phyloP scores from a whole-genome alignment of 2,329 filamentous ascomycete genomes.

The Stagonosporopsis tanaceti region DNA sequence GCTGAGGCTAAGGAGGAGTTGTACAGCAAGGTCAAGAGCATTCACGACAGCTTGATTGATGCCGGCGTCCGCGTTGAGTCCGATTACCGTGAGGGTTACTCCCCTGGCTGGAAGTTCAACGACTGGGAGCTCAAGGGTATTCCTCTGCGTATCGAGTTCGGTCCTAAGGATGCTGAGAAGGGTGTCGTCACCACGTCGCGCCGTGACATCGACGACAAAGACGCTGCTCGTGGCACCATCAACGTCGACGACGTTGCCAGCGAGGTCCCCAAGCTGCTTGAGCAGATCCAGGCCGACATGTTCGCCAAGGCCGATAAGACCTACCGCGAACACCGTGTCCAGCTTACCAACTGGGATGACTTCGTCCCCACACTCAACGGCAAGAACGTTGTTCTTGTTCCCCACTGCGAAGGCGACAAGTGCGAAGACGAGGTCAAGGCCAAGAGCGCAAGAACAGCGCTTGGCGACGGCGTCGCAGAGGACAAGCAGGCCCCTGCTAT shows the following conservation, averaged over 20 bases:
- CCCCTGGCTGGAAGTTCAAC: constrained; percentile 97
- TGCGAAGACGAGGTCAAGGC: constrained; percentile 98
- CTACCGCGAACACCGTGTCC: constrained; percentile 81
- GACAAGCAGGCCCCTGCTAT: constrained; percentile 77
- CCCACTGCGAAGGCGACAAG: constrained; percentile 81
- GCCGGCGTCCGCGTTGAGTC: constrained; percentile 79
- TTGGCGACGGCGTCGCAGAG: constrained; percentile 72
- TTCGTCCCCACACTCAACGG: constrained; percentile 88
- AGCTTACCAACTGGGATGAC: constrained; percentile 85
- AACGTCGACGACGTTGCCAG: constrained; percentile 76
- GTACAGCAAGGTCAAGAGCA: constrained; percentile 75
- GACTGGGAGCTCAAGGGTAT: constrained; percentile 98
- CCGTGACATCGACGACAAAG: constrained; percentile 84
- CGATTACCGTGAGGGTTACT: constrained; percentile 86
- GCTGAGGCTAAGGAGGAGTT: constrained; percentile 81
- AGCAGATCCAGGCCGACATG: constrained; percentile 88
- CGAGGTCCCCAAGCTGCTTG: constrained; percentile 80
- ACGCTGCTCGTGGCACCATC: constrained; percentile 66
- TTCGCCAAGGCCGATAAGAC: constrained; percentile 76
- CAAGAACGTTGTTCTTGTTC: constrained; percentile 93
- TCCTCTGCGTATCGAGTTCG: constrained; percentile 92
- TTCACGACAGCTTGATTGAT: constrained; percentile 73
- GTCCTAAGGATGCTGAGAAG: constrained; percentile 90
- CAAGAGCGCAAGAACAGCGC: constrained; percentile 78
- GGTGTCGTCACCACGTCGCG: constrained; percentile 84